Percentiles rank a stretch among this genome's conserved stretches.
Conservation (phyloP, 495 filamentous ascomycete species). For the Aspergillus olivimuriae region DNA sequence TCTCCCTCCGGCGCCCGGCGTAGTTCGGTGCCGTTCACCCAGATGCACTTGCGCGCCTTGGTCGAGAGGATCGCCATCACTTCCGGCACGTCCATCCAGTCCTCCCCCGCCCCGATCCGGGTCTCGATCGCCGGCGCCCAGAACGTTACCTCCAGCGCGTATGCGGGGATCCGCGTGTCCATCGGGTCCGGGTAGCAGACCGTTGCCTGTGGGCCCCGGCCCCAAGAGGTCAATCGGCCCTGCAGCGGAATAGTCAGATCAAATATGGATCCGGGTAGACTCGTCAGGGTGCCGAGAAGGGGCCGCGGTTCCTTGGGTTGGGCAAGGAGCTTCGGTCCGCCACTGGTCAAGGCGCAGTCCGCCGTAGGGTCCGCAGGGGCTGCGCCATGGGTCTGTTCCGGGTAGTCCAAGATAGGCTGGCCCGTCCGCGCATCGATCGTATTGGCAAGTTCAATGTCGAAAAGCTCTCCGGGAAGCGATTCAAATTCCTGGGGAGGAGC, state of each 20-base stretch:
- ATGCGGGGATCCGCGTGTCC: conserved; percentile 71
- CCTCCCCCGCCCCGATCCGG: conserved; percentile 45
- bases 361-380: conserved; percentile 10
- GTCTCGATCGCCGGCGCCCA: conserved; percentile 59
- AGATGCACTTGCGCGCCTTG: conserved; percentile 62
- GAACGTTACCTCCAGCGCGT: conserved; percentile 70
- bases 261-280: conserved; percentile 37
- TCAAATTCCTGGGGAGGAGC: conserved; percentile 1
- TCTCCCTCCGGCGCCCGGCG: conserved; percentile 36
- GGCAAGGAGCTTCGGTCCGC: conserved; percentile 3
- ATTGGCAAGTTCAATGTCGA: conserved; percentile 32
- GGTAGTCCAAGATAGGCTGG: conserved; percentile 24
- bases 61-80: conserved; percentile 65
- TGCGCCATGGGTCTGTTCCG: conserved; percentile 14
- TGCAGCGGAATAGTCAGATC: conserved; percentile 57
- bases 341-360: conserved; percentile 1
- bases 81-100: conserved; percentile 48
- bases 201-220: conserved; percentile 57
- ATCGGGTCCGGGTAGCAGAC: conserved; percentile 48
- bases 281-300: conserved; percentile 39
- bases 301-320: conserved; percentile 33
- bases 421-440: conserved; percentile 41
- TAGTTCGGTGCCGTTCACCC: conserved; percentile 61
- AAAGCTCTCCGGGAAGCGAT: conserved; percentile 10
- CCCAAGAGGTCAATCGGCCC: conserved; percentile 64